phyloP scores from a whole-genome alignment of 2,329 filamentous ascomycete species.

The Sporothrix globosa region DNA sequence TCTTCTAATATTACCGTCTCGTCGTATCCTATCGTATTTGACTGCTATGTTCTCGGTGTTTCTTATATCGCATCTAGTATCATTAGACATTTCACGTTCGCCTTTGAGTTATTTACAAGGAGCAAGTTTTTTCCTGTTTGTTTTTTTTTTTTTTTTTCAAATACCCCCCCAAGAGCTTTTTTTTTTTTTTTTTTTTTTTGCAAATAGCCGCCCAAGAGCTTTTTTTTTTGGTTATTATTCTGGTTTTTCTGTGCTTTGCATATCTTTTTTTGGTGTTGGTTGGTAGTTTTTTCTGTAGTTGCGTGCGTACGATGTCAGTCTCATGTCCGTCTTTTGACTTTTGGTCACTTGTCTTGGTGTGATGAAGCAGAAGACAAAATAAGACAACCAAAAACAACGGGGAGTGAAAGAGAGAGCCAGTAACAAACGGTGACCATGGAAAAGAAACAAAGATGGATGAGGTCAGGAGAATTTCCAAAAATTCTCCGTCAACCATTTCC shows the following conservation, averaged over 20 bases:
- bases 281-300: slow-evolving; percentile 23
- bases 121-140: background rate
- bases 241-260: slow-evolving; percentile 29
- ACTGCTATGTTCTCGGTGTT: background rate
- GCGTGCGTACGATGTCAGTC: background rate
- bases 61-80: too few relatives aligned
- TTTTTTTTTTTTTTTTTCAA: slow-evolving; percentile 30
- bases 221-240: slow-evolving; percentile 31
- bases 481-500: background rate
- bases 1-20: background rate
- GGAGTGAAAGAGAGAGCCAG: slow-evolving; percentile 20
- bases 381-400: slow-evolving; percentile 20
- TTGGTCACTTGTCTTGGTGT: background rate
- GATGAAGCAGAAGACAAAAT: background rate
- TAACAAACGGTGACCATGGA: background rate
- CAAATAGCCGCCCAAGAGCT: slow-evolving; percentile 37
- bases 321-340: background rate
- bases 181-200: slow-evolving; percentile 28
- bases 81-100: too few relatives aligned
- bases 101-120: too few relatives aligned
- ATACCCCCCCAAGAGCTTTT: slow-evolving; percentile 36
- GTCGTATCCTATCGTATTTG: background rate
- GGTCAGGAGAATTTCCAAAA: background rate
- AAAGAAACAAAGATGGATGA: background rate
- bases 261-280: slow-evolving; percentile 28